Base-by-base conservation (phyloP, 176 grass and related monocot genomes). In the Coix lacrymajobi region DNA sequence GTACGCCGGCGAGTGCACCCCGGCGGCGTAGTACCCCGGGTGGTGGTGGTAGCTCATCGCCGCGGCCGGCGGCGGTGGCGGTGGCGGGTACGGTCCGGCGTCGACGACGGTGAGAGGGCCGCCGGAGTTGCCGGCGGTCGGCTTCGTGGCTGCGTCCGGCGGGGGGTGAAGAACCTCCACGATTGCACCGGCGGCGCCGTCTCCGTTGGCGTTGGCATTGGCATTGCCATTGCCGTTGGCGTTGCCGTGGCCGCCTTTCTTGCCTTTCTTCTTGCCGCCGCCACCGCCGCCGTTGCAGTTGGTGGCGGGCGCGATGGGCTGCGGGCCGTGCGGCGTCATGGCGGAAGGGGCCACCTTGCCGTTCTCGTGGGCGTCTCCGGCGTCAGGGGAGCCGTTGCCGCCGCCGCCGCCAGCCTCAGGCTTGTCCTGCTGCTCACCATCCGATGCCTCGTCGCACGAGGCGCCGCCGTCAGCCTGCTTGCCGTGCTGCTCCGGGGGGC, bases 261-360 rank as follows among this genome's bases (percentile, higher is more conserved):
- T 98, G 54, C 91, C 84, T 36, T 93, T 91, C 88, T 91, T 95
- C 80, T 92, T 92, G 8, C 77, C 77, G 8, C 76, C 73, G 8
- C 82, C 66, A 11, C 85, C 32, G 12, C 34, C 41, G 8, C 34
- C 33, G 8, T 48, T 43, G 84, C 39, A 74, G 57, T 66, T 82
- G 67, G n/a, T 1, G 6, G 28, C 26, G 15, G 79, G 48, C 38
- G 71, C 60, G 56, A 84, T 51, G 28, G 72, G 79, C 38, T 86
- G 76, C 37, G 60, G 36, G 33, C 81, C 91, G 11, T 85, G 67
- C 52, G 73, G 85, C 41, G 83, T 88, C 88, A 83, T 81, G 38
- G 38, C 56, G 2, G 24, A 11, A 31, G 88, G 71, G 14, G 6
- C n/a, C 19, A 25, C 57, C 13, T 44, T 37, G 36, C 52, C 75